Base-by-base conservation (phyloP, 371 early-diverging fungal genomes). In the Mortierella sp. region DNA sequence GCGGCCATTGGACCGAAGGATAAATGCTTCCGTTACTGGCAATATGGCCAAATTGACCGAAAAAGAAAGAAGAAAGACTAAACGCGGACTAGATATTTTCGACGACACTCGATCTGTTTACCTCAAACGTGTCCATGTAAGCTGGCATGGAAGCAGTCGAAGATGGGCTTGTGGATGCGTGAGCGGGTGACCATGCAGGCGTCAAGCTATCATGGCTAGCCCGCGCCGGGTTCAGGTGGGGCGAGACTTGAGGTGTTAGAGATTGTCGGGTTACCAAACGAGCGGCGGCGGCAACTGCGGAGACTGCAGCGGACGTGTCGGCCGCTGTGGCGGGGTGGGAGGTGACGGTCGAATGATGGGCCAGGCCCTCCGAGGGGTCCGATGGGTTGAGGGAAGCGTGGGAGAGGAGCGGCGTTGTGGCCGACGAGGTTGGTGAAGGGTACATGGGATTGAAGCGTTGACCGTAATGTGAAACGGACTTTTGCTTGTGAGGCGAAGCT, bases 391-490 rank as follows among this genome's bases (percentile, higher is more conserved):
- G 75, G 21, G 82, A 79, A 0, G 85, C 81, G 73, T 81, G 71
- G 24, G 81, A 58, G 44, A 84, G 70, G 21, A 78, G 74, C 10
- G 84, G 84, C 2, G 84, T 84, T 7, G 81, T 81, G 10, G 82
- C 73, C 10, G 84, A 85, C 1, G 85, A 76, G 11, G 81, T 70
- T 4, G 85, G 85, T 3, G 85, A 85, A 24, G 85, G 82, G 56
- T 81, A 85, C 81, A 85, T 85, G 5, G 85, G 85, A 48, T 85
- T 75, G 56, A 70, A 81, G 43, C 85, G 81, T 14, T 70, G 79
- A 3, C 77, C 82, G 46, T 85, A 81, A 65, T 85, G 77, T 3
- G 79, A 74, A 35, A 74, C 35, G 32, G 79, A 70, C 75, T 81
- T 85, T 71, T 79, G 85, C 78, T 85, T 85, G 32, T 74, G 72